These are phyloP conservation scores for Knoxdaviesia capensis DNA, from an alignment of 2,329 filamentous ascomycete genomes.

Conservation along the genomic window DNA sequence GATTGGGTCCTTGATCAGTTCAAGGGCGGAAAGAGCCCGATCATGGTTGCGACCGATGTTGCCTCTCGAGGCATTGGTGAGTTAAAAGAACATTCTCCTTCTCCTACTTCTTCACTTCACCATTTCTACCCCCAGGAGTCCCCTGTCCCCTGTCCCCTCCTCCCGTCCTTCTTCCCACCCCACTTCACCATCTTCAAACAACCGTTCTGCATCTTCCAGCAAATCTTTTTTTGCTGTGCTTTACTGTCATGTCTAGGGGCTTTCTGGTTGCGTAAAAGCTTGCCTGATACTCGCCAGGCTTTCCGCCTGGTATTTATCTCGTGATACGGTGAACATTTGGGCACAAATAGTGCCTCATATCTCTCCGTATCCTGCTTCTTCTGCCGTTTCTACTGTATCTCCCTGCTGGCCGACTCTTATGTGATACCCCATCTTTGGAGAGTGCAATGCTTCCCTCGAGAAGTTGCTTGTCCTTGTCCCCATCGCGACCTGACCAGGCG, in stretches of 20 bases:
- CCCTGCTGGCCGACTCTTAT: no score
- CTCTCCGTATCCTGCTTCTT: no score
- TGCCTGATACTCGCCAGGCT: slow-evolving; percentile 30
- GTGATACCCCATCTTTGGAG: no score
- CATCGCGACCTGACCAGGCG: no score
- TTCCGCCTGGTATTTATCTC: no score
- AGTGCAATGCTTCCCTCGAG: no score
- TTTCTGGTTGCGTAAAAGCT: slow-evolving; percentile 68
- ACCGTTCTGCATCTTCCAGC: slow-evolving; percentile 32
- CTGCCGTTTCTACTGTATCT: no score
- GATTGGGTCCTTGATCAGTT: slow-evolving; percentile 99
- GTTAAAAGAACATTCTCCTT: slow-evolving; percentile 40
- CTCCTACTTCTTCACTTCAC: slow-evolving; percentile 11
- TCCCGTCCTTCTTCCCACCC: slow-evolving; percentile 2
- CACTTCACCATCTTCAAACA: neutral
- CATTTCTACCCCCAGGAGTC: no score
- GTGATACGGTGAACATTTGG: no score
- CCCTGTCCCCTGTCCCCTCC: slow-evolving; percentile 5
- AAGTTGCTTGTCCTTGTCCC: no score
- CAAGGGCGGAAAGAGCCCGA: slow-evolving; percentile 97
- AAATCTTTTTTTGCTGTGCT: slow-evolving; percentile 43
- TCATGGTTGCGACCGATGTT: slow-evolving; percentile 99
- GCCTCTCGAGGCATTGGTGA: slow-evolving; percentile 99
- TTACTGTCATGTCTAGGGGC: slow-evolving; percentile 83
- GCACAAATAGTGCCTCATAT: no score